Evolutionary conservation across 352 stramenopile genomes (phyloP), one percentile per base, ranked within the genome.

Genomic region (Peronosclerospora sorghi): DNA sequence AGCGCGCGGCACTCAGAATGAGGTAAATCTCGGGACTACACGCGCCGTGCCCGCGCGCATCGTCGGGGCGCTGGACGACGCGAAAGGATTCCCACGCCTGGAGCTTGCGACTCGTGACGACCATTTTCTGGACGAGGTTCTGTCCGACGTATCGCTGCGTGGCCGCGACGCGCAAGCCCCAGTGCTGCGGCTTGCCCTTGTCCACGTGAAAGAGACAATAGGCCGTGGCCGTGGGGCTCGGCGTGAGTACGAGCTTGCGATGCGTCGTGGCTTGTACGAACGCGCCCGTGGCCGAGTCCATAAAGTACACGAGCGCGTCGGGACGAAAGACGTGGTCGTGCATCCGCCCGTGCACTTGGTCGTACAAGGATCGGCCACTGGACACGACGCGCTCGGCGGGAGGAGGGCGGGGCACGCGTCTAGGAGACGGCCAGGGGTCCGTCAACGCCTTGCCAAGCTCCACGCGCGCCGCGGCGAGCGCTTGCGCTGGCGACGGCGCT

Each of bases 131-230:
- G 17, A 90, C 65, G 43, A 88, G 62, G 36, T 85, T 90, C 56
- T 88, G 76, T 9, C 78, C 78, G 4, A 90, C 52, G 41, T 74
- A 88, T 29, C 72, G 56, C 44, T 84, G 69, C 15, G 71, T 68
- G 26, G 73, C 51, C 7, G 47, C 68, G 13, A 75, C 78, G 8
- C 75, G 56, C 46, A 90, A 83, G n/a, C 75, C 75, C 78, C 78
- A 90, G 47, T 90, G 74, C 45, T 87, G 75, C 0, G 73, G 83
- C 36, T 87, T 87, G 9, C 78, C 75, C 13, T 63, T 56, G 26
- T 75, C 65, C 15, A 85, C 64, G 23, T 86, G 59, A 47, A 90
- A 90, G n/a, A 87, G 45, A 30, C 78, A 86, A n/a, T n/a, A n/a
- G n/a, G n/a, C n/a, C 24, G 73, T 76, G 0, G 68, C 62, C 21